Base-by-base conservation (phyloP, 1,284 basidiomycete species). In the Uromyces viciae-fabae region DNA sequence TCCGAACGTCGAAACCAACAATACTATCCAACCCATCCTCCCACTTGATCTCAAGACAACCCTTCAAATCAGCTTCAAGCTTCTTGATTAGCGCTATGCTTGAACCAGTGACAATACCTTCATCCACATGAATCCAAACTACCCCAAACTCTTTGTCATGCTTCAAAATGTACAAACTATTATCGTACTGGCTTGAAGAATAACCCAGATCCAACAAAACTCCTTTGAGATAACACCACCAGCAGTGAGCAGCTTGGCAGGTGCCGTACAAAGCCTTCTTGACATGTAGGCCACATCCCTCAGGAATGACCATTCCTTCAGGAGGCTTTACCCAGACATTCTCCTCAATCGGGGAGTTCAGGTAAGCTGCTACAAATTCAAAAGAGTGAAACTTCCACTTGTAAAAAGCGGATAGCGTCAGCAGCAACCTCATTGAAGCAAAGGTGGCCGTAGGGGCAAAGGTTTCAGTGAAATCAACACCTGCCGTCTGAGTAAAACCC, bases 231-330 rank as follows among this genome's bases (percentile, higher is more conserved):
- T 76, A 58, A 4, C 31, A 4, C 74, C 60, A 76, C 74, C 58
- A 76, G 15, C 54, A 76, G 2, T 40, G 7, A 4, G 33, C 74
- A 17, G 40, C 74, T 22, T 76, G 74, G 4, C 25, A 5, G 2
- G 74, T 76, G 1, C 74, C 74, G 49, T 76, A 76, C 38, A 76
- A 33, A 22, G 74, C 58, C 28, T 76, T 76, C 3, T 74, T 49
- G 7, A 74, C 22, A 4, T 3, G 5, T 31, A 54, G 22, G 1
- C 33, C 72, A 9, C 38, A 15, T 28, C 52, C 52, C 2, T 14
- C 15, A 2, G 33, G 54, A 2, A 74, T 2, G 9, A 62, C 25
- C n/a, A 60, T 3, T n/a, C 74, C 74, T 25, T 33, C 49, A 19
- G 74, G 74, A 0, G 58, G 14, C 14, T 49, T 31, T 25, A 75